Conservation (phyloP, 2,329 filamentous ascomycete species). For the Pezicula rhizophila region DNA sequence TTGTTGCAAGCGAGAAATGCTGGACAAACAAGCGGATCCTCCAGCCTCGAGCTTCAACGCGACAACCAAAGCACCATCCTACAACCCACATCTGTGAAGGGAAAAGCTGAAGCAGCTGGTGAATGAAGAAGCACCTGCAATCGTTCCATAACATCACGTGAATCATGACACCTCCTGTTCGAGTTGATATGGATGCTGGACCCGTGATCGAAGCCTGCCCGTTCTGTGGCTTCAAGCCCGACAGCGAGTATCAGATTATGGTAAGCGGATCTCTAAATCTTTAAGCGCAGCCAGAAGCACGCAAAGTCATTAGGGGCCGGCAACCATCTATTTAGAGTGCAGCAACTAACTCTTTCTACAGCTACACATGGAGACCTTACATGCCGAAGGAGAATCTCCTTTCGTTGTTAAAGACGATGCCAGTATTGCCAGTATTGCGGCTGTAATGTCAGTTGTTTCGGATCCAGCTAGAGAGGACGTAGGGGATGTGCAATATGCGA, state of each 20-base stretch:
- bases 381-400: conserved; percentile 26
- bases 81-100: too few relatives aligned
- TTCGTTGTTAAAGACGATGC: conserved; percentile 24
- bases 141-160: background rate
- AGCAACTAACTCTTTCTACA: conserved; percentile 3
- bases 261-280: conserved; percentile 22
- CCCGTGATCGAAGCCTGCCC: conserved; percentile 27
- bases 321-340: background rate
- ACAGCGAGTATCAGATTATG: conserved; percentile 32
- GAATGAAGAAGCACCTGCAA: background rate
- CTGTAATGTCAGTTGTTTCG: conserved; percentile 1
- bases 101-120: background rate
- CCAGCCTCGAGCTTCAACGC: too few relatives aligned
- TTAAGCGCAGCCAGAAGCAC: background rate
- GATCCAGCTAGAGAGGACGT: conserved; percentile 12
- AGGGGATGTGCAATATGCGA: conserved; percentile 36
- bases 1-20: too few relatives aligned
- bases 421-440: conserved; percentile 19
- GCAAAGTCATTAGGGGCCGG: background rate
- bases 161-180: background rate
- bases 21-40: too few relatives aligned
- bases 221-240: conserved; percentile 32
- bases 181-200: conserved; percentile 15
- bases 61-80: too few relatives aligned
- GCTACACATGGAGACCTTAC: conserved; percentile 26